Evolutionary conservation across 2,329 filamentous ascomycete species (phyloP), one percentile per base, ranked within the genome.

Genomic region (Rugonectria rugulosa): DNA sequence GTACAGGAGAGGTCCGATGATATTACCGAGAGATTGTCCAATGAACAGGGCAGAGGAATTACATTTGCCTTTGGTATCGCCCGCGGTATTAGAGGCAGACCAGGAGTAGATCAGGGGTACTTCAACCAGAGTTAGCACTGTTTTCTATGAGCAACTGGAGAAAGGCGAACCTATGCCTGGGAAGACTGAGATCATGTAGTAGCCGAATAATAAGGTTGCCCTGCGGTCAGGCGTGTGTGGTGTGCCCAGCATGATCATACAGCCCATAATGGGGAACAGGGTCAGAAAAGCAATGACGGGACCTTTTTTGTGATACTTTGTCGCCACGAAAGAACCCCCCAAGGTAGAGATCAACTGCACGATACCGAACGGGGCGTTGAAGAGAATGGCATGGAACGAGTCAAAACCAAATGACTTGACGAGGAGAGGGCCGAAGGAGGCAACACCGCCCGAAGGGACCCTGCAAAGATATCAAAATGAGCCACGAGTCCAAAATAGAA

Each of bases 61-160:
- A 2, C 84, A 79, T 65, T 88, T 88, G 57, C 85, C 81, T 68
- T 89, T 89, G 0, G 87, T 89, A 56, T 89, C 85, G 1, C 86
- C 87, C 2, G 78, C 86, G 0, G 86, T 85, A 59, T 87, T 86
- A 45, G 83, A 81, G 0, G 79, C 79, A 0, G 78, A 79, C 81
- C 81, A 85, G 0, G 80, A 79, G 64, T 83, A 85, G 19, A 85
- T 79, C 48, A 86, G 69, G 0, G 82, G 85, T 2, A 83, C 80
- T 38, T n/a, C 8, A 9, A 10, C 17, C 14, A n/a, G 11, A 23
- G 36, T 36, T 15, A 36, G 32, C n/a, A 36, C 32, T 15, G 15
- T 2, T 4, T 6, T 36, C 32, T 36, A 9, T 36, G 4, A 19
- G 15, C n/a, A 19, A 8, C n/a, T 17, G 32, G 32, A 27, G 32